These are phyloP conservation scores for Penicillium paneum DNA, from an alignment of 2,329 filamentous ascomycete species.

Conservation along the genomic window DNA sequence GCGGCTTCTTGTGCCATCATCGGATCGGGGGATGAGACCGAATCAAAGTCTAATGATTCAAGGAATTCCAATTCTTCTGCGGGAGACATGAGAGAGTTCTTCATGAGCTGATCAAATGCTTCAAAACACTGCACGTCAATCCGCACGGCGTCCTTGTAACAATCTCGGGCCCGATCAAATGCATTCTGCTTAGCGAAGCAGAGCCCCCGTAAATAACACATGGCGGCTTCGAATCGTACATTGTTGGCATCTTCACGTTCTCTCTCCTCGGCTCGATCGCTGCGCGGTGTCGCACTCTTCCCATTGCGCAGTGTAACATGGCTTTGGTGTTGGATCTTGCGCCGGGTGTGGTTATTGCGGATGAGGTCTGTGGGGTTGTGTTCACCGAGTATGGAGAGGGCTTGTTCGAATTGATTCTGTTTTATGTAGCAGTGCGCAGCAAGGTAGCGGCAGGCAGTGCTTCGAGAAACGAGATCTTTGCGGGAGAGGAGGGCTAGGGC, in stretches of 20 bases:
- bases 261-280: slow-evolving; percentile 58
- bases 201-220: slow-evolving; percentile 91
- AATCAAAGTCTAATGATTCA: slow-evolving; percentile 84
- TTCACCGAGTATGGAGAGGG: slow-evolving; percentile 80
- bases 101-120: slow-evolving; percentile 96
- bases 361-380: slow-evolving; percentile 91
- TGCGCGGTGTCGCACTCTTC: slow-evolving; percentile 48
- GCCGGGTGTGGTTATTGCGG: slow-evolving; percentile 60
- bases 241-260: slow-evolving; percentile 69
- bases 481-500: slow-evolving; percentile 81
- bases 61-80: slow-evolving; percentile 88
- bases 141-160: slow-evolving; percentile 94
- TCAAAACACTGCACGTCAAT: slow-evolving; percentile 99
- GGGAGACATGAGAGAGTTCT: slow-evolving; percentile 86
- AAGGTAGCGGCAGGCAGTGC: slow-evolving; percentile 84
- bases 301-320: slow-evolving; percentile 50
- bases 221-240: slow-evolving; percentile 86
- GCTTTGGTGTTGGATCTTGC: slow-evolving; percentile 66
- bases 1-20: slow-evolving; percentile 78
- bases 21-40: slow-evolving; percentile 65
- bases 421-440: slow-evolving; percentile 93
- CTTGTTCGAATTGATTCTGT: slow-evolving; percentile 85
- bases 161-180: slow-evolving; percentile 94
- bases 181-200: slow-evolving; percentile 97
- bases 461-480: slow-evolving; percentile 76